Evolutionary conservation across 2,329 filamentous ascomycete genomes (phyloP), one percentile per base, ranked within the genome.

Genomic region (Aquanectria penicillioides): DNA sequence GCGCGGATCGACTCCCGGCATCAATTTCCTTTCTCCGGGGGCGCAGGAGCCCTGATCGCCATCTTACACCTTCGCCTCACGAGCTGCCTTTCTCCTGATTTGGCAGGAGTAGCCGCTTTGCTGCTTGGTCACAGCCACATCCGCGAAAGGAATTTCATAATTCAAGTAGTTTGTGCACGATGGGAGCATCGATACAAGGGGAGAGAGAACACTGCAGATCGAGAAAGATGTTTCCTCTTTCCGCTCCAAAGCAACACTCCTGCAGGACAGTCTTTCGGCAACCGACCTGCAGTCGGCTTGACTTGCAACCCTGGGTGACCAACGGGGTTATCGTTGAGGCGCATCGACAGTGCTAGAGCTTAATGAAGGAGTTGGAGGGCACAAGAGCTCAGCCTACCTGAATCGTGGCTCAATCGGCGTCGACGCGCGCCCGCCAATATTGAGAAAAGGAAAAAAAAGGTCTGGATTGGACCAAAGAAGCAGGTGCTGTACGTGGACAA

Each of bases 61-160:
- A 41, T 52, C 15, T 40, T 25, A 29, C 44, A 46, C 37, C 36
- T 50, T 50, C 53, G 33, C 31, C 53, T 53, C 44, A 38, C 33
- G 31, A 33, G 13, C 17, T 20, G 26, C 48, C 26, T 47, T 23
- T 44, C 56, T 51, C 57, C 51, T 56, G 29, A 56, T 56, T 43
- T 61, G 54, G 57, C 43, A 63, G 34, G 40, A 26, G 28, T 36
- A 44, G 22, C 18, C 54, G 29, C 38, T 56, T 53, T 37, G 41
- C 26, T 58, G 36, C 38, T 52, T 59, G 48, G 53, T 29, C 40
- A 38, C 52, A 58, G 52, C 51, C 51, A 33, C 61, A 63, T 68
- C 66, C 58, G 56, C 57, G 23, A 17, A 12, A 18, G 18, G 23
- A 9, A 25, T 41, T 26, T 37, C 40, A 46, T 46, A 46, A 15